phyloP scores from a whole-genome alignment of 2,329 filamentous ascomycete genomes.

The Trichoderma atrobrunneum region DNA sequence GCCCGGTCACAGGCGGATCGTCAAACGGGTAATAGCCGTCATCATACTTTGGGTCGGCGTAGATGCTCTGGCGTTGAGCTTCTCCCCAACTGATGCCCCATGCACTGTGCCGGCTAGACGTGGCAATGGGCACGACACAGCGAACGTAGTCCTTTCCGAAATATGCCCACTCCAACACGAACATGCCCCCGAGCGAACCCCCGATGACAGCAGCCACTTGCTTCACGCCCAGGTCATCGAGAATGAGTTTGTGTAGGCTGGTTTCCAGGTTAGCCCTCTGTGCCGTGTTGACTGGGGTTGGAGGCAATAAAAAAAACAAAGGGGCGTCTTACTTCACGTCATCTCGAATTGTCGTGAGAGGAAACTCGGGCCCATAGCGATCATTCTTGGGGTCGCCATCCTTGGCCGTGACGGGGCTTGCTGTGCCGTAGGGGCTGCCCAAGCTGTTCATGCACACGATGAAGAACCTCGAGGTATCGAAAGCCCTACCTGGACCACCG shows the following conservation, averaged over 20 bases:
- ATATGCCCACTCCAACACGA: constrained; percentile 89
- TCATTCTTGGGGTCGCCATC: constrained; percentile 73
- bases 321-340: constrained; percentile 74
- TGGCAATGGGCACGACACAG: constrained; percentile 78
- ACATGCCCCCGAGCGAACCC: constrained; percentile 85
- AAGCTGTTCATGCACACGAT: constrained; percentile 83
- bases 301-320: constrained; percentile 13
- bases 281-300: not conserved
- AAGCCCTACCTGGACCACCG: constrained; percentile 72
- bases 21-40: constrained; percentile 91
- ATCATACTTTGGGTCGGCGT: constrained; percentile 96
- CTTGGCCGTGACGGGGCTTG: constrained; percentile 85
- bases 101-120: constrained; percentile 78
- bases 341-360: constrained; percentile 89
- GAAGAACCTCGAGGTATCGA: constrained; percentile 81
- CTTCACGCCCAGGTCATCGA: constrained; percentile 76
- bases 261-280: constrained; percentile 32
- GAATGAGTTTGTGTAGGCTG: constrained; percentile 73
- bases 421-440: constrained; percentile 81
- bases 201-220: constrained; percentile 78
- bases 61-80: constrained; percentile 88
- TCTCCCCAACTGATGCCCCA: constrained; percentile 93
- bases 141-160: constrained; percentile 83
- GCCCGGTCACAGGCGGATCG: constrained; percentile 80
- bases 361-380: constrained; percentile 92